phyloP scores from a whole-genome alignment of 306 rosid genomes.

The Vachellia collinsii region DNA sequence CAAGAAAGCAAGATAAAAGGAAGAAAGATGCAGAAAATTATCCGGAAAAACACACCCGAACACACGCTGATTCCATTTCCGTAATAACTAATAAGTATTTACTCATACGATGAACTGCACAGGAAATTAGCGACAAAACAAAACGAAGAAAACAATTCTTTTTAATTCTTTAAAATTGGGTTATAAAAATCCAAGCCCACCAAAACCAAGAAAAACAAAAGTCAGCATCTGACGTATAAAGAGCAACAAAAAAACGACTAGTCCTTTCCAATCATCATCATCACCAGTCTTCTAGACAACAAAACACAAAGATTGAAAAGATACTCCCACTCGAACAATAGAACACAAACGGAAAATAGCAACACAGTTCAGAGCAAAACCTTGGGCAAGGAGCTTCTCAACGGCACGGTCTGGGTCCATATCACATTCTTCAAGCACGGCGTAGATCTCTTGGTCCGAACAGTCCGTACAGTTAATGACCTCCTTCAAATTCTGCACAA shows the following conservation, averaged over 20 bases:
- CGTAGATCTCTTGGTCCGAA: slow-evolving; percentile 22
- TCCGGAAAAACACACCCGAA: background rate
- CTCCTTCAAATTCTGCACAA: slow-evolving; percentile 32
- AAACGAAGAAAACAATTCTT: background rate
- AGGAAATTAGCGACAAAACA: background rate
- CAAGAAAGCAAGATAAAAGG: background rate
- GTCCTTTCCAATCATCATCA: background rate
- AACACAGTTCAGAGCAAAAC: slow-evolving; percentile 20
- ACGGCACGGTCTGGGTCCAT: slow-evolving; percentile 25
- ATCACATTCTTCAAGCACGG: slow-evolving; percentile 16
- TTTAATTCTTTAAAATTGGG: background rate
- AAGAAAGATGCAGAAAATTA: background rate
- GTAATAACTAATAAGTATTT: background rate
- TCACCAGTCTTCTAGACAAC: background rate
- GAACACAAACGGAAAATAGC: background rate
- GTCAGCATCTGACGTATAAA: background rate
- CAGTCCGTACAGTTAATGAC: background rate
- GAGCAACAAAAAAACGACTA: background rate
- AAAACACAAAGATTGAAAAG: background rate
- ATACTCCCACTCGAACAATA: slow-evolving; percentile 14
- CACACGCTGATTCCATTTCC: background rate
- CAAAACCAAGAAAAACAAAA: background rate
- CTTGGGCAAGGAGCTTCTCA: slow-evolving; percentile 50
- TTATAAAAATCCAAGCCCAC: background rate
- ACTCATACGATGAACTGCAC: background rate